phyloP scores from a whole-genome alignment of 78 protist species.

The Isochrysis galbana region DNA sequence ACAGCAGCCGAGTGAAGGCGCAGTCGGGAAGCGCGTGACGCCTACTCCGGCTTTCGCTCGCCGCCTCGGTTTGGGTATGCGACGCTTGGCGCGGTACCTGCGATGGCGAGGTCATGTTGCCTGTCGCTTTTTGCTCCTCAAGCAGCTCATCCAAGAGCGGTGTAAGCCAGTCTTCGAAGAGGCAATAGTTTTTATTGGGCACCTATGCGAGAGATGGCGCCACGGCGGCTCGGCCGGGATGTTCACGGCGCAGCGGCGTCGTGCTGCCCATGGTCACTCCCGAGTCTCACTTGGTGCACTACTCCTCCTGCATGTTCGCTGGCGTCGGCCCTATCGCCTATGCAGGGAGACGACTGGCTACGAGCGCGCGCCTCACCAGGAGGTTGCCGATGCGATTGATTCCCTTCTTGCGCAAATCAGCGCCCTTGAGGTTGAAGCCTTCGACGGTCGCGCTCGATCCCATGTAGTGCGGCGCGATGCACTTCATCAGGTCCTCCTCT shows the following conservation, averaged over 20 bases:
- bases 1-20: too few species aligned
- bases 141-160: slow-evolving; percentile 89
- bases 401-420: slow-evolving; percentile 61
- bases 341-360: slow-evolving; percentile 98
- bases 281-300: too few species aligned
- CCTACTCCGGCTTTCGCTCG: too few species aligned
- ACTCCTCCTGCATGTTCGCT: too few species aligned
- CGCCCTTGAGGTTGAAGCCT: slow-evolving; percentile 86
- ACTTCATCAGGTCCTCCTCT: slow-evolving; percentile 99
- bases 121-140: slow-evolving; percentile 44
- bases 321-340: slow-evolving; percentile 71
- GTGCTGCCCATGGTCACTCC: too few species aligned
- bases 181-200: slow-evolving; percentile 12
- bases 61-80: too few species aligned
- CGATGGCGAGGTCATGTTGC: slow-evolving; percentile 73
- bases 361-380: too few species aligned
- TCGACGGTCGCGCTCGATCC: slow-evolving; percentile 58
- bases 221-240: too few species aligned
- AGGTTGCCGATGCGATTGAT: slow-evolving; percentile 98
- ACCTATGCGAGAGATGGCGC: too few species aligned
- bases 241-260: too few species aligned
- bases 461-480: slow-evolving; percentile 90
- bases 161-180: slow-evolving; percentile 88
- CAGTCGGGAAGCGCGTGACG: too few species aligned
- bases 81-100: too few species aligned